Evolutionary conservation across 306 rosid species (phyloP).

Genomic region (Mimosa bimucronata): DNA sequence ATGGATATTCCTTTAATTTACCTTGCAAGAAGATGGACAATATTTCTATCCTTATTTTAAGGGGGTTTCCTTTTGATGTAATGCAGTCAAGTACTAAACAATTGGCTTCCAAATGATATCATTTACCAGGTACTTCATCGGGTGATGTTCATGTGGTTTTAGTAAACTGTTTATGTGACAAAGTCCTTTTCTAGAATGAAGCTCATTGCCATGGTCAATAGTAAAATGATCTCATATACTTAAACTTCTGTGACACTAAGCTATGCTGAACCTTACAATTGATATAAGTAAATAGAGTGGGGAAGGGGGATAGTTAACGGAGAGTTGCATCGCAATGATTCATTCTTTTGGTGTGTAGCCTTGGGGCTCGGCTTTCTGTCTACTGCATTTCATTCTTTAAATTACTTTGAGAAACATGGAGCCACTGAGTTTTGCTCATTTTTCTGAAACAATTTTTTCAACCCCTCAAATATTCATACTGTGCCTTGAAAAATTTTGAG

Average conservation of each 20-base stretch:
- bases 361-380: not conserved
- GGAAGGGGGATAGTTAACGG: not conserved
- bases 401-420: not conserved
- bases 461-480: not conserved
- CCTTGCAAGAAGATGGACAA: constrained; percentile 21
- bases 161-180: constrained; percentile 3
- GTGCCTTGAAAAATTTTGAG: not conserved
- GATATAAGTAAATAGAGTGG: not conserved
- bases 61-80: constrained; percentile 27
- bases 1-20: constrained; percentile 30
- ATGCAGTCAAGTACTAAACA: constrained; percentile 78
- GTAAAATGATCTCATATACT: constrained; percentile 21
- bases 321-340: not conserved
- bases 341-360: not conserved
- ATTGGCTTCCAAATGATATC: constrained; percentile 70
- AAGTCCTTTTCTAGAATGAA: constrained; percentile 17
- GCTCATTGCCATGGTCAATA: constrained; percentile 26
- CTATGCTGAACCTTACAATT: constrained; percentile 20
- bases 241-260: not conserved
- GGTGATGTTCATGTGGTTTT: constrained; percentile 17
- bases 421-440: not conserved
- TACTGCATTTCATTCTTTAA: constrained; percentile 17
- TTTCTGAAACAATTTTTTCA: not conserved
- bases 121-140: constrained; percentile 72
- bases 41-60: not conserved